Evolutionary conservation across 768 basidiomycete species (phyloP), one percentile per base, ranked within the genome.

Genomic region (Piloderma croceum): DNA sequence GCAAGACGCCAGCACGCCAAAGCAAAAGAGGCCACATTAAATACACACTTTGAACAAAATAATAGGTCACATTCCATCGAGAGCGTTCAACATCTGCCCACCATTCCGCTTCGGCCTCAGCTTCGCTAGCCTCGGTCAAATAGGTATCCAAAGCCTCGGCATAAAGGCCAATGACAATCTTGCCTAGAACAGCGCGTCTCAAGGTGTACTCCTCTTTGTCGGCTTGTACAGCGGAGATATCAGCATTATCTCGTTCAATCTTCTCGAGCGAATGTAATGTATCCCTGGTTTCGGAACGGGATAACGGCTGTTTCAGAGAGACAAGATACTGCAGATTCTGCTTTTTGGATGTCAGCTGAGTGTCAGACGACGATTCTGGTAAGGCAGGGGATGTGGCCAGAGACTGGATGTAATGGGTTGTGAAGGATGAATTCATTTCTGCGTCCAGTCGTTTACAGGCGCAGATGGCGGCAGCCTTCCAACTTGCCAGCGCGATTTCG

Each of bases 91-190:
- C 58, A 21, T 78, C 73, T 12, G 73, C 70, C 92, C 92, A 97
- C 84, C 86, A 96, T 33, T 85, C 77, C 15, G 86, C 78, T 51
- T 91, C 88, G 6, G 70, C 61, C 50, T 92, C 90, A 10, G 81
- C 76, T 24, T 77, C 59, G 7, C 76, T 67, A 2, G 91, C 87
- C 52, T 88, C 78, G 7, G 66, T 54, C 43, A 94, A 59, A 42
- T 80, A 77, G 17, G 66, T 53, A 46, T 88, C 76, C 51, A 92
- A 61, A 1, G 78, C 71, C 39, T 82, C 72, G 5, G 77, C 65
- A 52, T 90, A 90, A 12, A 87, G 44, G 6, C 70, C 71, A 4
- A 78, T 67, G 1, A 76, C 61, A 4, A 83, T 50, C 53, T 70
- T 77, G 25, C 64, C 59, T 6, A 76, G 46, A 10, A 81, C 64